These are phyloP conservation scores for Geoglossum cookeanum DNA, from an alignment of 2,329 filamentous ascomycete species.

Conservation along the genomic window DNA sequence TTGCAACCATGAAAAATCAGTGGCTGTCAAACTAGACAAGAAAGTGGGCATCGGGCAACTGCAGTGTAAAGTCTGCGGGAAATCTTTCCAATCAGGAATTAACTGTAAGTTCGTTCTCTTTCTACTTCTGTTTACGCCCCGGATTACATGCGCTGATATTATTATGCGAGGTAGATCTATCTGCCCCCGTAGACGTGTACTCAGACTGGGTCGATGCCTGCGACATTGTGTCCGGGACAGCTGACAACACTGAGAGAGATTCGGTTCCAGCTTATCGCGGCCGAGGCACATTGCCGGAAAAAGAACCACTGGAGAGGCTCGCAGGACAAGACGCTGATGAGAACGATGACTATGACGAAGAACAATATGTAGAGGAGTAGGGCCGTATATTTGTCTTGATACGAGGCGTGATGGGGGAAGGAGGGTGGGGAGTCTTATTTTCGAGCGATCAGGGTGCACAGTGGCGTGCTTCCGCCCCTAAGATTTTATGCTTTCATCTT, in stretches of 20 bases:
- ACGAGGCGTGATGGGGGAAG: background rate
- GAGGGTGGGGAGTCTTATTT: background rate
- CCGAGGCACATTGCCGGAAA: background rate
- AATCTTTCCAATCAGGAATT: conserved; percentile 80
- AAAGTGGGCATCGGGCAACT: conserved; percentile 73
- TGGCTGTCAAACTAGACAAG: conserved; percentile 83
- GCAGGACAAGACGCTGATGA: background rate
- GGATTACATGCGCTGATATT: conserved; percentile 1
- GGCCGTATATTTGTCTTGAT: background rate
- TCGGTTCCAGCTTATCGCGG: background rate
- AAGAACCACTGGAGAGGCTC: background rate
- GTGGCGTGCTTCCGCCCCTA: background rate
- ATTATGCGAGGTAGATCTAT: conserved; percentile 44
- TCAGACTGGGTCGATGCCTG: conserved; percentile 97
- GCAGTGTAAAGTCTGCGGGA: conserved; percentile 81
- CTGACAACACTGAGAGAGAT: background rate
- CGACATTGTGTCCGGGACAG: conserved; percentile 43
- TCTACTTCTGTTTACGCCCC: background rate
- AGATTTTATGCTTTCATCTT: background rate
- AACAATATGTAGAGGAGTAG: background rate
- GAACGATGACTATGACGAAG: background rate
- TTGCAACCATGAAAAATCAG: conserved; percentile 92
- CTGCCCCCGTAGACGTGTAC: conserved; percentile 84
- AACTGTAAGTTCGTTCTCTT: conserved; percentile 47
- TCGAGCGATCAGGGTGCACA: background rate